phyloP scores from a whole-genome alignment of 257 asterid species.

The Schizonepeta tenuifolia region DNA sequence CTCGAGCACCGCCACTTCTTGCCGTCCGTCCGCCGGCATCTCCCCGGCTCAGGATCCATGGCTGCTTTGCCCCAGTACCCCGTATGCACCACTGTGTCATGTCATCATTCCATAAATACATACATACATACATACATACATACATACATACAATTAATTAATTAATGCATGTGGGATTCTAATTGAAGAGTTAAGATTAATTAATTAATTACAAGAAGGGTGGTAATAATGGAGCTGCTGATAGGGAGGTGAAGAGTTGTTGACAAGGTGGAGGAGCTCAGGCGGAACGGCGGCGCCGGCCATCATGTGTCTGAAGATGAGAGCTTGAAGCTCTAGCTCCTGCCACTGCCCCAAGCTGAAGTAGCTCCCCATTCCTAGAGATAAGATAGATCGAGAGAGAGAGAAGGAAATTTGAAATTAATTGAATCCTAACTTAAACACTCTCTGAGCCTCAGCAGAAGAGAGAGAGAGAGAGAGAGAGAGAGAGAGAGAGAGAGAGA shows the following conservation, averaged over 20 bases:
- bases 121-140: background rate
- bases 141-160: background rate
- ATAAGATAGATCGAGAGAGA: no score
- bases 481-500: constrained; percentile 13
- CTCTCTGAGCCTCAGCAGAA: no score
- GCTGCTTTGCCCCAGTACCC: constrained; percentile 79
- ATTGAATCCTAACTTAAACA: no score
- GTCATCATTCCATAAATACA: background rate
- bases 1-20: constrained; percentile 98
- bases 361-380: constrained; percentile 60
- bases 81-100: constrained; percentile 58
- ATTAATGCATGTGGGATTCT: no score
- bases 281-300: constrained; percentile 85
- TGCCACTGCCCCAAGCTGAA: constrained; percentile 95
- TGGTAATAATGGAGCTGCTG: constrained; percentile 53
- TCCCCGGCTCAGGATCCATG: constrained; percentile 97
- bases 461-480: constrained; percentile 13
- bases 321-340: constrained; percentile 87
- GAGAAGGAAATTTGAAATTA: no score
- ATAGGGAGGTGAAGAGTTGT: constrained; percentile 57
- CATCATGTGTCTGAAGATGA: constrained; percentile 76
- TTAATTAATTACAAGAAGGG: constrained; percentile 53
- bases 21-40: constrained; percentile 96
- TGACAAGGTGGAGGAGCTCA: constrained; percentile 71
- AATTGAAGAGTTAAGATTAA: constrained; percentile 11